Evolutionary conservation across 2,329 filamentous ascomycete species (phyloP).

Genomic region (Bertia moriformis): DNA sequence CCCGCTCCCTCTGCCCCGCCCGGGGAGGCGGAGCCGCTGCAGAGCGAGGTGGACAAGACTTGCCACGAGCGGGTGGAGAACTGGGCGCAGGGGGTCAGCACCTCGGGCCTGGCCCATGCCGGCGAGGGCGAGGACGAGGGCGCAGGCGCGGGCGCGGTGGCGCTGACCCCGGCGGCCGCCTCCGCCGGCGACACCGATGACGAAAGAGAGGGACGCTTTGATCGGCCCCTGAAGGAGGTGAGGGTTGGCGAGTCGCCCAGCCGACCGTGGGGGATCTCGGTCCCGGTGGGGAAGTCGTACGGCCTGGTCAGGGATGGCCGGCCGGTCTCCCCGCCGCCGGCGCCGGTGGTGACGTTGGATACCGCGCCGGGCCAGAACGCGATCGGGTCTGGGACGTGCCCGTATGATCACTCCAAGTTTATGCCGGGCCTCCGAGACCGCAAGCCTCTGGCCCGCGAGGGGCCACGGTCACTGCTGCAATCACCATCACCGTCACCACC

Average conservation of each 20-base stretch:
- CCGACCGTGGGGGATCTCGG: conserved; percentile 79
- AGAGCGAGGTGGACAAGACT: conserved; percentile 26
- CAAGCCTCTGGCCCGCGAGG: conserved; percentile 11
- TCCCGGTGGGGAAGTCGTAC: conserved; percentile 37
- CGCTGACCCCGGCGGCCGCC: conserved; percentile 22
- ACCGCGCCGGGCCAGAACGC: conserved; percentile 20
- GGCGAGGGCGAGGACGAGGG: conserved; percentile 9
- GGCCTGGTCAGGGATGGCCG: conserved; percentile 19
- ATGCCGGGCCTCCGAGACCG: conserved; percentile 12
- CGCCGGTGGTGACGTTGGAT: conserved; percentile 33
- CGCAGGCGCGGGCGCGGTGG: conserved; percentile 16
- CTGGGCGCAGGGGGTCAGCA: conserved; percentile 70
- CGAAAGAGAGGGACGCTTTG: conserved; percentile 61
- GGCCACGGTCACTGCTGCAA: too few species aligned
- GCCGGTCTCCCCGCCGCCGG: conserved; percentile 40
- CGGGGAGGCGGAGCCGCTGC: conserved; percentile 28
- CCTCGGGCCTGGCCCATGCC: conserved; percentile 26
- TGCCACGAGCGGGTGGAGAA: conserved; percentile 64
- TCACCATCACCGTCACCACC: background rate
- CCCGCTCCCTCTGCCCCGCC: conserved; percentile 39
- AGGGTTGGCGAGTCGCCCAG: conserved; percentile 88
- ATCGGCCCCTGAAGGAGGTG: conserved; percentile 73
- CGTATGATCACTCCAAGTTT: conserved; percentile 40
- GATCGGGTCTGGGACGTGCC: too few species aligned
- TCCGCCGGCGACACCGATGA: conserved; percentile 28